Base-by-base conservation (phyloP, 768 basidiomycete species). In the Calocera cornea region DNA sequence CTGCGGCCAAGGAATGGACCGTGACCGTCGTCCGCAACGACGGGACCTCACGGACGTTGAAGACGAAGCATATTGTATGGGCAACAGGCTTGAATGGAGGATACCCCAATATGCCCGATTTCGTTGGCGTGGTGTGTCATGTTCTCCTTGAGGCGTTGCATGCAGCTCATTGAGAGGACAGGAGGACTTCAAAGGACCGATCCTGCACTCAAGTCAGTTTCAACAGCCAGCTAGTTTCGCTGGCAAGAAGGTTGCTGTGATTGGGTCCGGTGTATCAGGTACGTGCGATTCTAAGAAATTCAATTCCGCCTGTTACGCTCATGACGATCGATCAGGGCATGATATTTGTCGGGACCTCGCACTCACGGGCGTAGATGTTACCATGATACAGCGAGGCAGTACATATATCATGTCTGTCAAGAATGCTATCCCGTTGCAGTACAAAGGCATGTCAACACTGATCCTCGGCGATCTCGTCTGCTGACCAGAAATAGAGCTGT, bases 201-300 rank as follows among this genome's bases (percentile, higher is more conserved):
- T 85, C 2, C 70, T 85, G 19, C 89, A 90, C 73, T 87, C 87
- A 0, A 78, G 74, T 5, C 73, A 80, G 31, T 83, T 88, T 73
- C 79, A 80, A 41, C 77, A 73, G n/a, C 85, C 86, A 0, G 75
- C 78, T 11, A 84, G 84, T 40, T 85, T 85, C 70, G 50, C 72
- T 1, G 88, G 87, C 17, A 90, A 89, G 77, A 90, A 86, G 72
- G 87, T 88, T 0, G 79, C 85, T 2, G 84, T 90, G 1, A 76
- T 90, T 2, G 88, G 88, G 1, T 80, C 87, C 17, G 84, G 84
- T 65, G 87, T 86, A 12, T 86, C 84, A 1, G 81, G 82, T 80
- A 68, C 29, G 49, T 27, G 24, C 24, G n/a, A n/a, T n/a, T n/a
- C n/a, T n/a, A n/a, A n/a, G n/a, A n/a, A n/a, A n/a, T n/a, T n/a